Base-by-base conservation (phyloP, 495 filamentous ascomycete genomes). In the Lasiosphaeria hispida region DNA sequence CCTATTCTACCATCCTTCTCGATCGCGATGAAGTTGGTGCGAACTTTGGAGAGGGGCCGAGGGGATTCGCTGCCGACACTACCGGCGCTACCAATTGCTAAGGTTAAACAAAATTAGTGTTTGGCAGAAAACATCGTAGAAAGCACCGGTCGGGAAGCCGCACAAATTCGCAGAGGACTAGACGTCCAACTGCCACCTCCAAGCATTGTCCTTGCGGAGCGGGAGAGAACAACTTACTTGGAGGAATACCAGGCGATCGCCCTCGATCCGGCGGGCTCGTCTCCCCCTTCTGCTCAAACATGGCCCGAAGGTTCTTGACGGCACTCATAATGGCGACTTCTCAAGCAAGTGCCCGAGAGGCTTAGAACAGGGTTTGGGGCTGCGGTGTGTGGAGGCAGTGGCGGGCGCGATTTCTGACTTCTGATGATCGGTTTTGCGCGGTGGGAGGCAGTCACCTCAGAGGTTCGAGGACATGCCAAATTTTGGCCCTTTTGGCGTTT, bases 11-110 rank as follows among this genome's bases (percentile, higher is more conserved):
- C 81, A 66, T 79, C 81, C 54, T 80, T 79, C 57, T 92, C 89
- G 13, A 96, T 85, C 2, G 88, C 82, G 43, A 96, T 83, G 69
- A 96, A 96, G 66, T 82, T 91, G 35, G 91, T 90, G 54, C 90
- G 83, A 45, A 96, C 84, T 72, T 88, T 92, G 52, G 86, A 88
- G 14, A 90, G 78, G 19, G 84, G 89, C 58, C 88, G 79, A 14
- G 79, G 78, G 11, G 75, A 78, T 33, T 75, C 75, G 39, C 62
- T 53, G 40, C 61, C 55, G 44, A 54, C 48, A 47, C 34, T 47
- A 35, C 50, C 15, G 41, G 42, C 51, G 51, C 40, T 14, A 33
- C 50, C 39, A 37, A 56, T 17, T 11, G 4, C 45, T 42, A 10
- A 34, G 5, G 23, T 30, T 30, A 30, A 30, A 30, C 23, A 30